phyloP scores from a whole-genome alignment of 805 yeast genomes.

The Tetrapisispora taiwanensis region DNA sequence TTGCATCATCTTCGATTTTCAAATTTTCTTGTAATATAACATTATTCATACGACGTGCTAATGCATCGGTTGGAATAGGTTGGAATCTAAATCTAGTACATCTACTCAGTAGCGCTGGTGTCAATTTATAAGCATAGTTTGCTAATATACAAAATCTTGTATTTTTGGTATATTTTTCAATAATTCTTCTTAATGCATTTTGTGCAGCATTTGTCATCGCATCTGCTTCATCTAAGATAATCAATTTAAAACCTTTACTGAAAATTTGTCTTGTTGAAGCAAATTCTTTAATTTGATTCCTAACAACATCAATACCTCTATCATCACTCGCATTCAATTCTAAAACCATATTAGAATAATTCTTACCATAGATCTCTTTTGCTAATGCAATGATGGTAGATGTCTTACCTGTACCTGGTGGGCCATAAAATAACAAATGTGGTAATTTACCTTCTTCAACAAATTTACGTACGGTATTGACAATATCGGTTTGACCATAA shows the following conservation, averaged over 20 bases:
- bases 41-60: constrained; percentile 52
- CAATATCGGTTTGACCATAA: constrained; percentile 82
- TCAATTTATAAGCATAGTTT: constrained; percentile 88
- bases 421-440: constrained; percentile 87
- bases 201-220: constrained; percentile 87
- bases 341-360: constrained; percentile 77
- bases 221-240: constrained; percentile 92
- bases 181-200: constrained; percentile 66
- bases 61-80: constrained; percentile 63
- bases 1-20: constrained; percentile 48
- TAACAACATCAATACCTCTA: constrained; percentile 95
- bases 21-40: constrained; percentile 65
- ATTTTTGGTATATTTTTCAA: constrained; percentile 87
- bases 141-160: constrained; percentile 95
- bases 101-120: constrained; percentile 88
- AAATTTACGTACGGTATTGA: constrained; percentile 74
- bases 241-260: constrained; percentile 71
- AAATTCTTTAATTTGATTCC: constrained; percentile 92
- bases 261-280: constrained; percentile 94
- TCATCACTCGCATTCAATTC: constrained; percentile 96
- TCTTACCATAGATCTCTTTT: constrained; percentile 73
- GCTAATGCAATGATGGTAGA: constrained; percentile 84
- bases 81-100: constrained; percentile 92
- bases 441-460: constrained; percentile 78
- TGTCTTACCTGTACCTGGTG: constrained; percentile 92